Percentiles rank a stretch among this genome's conserved stretches.
These are phyloP conservation scores for Dentipellis fragilis DNA, from an alignment of 768 basidiomycete genomes.

Conservation along the genomic window DNA sequence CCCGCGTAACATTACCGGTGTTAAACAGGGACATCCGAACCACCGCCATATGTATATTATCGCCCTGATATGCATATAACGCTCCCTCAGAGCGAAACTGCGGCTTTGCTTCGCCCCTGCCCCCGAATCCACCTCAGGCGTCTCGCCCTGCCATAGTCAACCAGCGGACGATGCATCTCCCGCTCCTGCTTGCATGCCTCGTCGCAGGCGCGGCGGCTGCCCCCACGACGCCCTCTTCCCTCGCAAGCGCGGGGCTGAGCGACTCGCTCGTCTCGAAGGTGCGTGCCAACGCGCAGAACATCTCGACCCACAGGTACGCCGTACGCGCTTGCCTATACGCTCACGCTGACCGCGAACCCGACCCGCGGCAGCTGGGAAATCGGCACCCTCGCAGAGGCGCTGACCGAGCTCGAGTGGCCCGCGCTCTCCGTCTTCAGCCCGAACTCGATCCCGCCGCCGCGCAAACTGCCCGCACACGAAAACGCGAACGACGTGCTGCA, in stretches of 20 bases:
- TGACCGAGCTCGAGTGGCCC: constrained; percentile 43
- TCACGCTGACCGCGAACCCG: background rate
- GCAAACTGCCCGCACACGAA: constrained; percentile 17
- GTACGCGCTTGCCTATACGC: background rate
- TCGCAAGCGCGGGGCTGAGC: background rate
- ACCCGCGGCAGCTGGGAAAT: constrained; percentile 42
- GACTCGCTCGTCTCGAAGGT: background rate
- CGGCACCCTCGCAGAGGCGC: constrained; percentile 46
- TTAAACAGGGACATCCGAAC: too few species aligned
- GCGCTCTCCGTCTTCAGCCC: constrained; percentile 37
- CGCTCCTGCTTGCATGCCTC: too few species aligned
- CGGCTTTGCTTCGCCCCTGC: too few species aligned
- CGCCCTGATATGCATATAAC: too few species aligned
- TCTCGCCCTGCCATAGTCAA: too few species aligned
- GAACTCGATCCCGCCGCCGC: constrained; percentile 33
- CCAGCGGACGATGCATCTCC: too few species aligned
- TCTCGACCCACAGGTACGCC: constrained; percentile 3
- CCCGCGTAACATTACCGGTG: too few species aligned
- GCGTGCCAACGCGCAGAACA: background rate
- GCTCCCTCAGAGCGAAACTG: too few species aligned
- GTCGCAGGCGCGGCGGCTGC: background rate
- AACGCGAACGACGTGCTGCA: constrained; percentile 31
- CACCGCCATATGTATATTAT: too few species aligned
- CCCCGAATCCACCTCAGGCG: too few species aligned
- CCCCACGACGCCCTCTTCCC: background rate